Evolutionary conservation across 2,329 filamentous ascomycete species (phyloP).

Genomic region (Beauveria sp.): DNA sequence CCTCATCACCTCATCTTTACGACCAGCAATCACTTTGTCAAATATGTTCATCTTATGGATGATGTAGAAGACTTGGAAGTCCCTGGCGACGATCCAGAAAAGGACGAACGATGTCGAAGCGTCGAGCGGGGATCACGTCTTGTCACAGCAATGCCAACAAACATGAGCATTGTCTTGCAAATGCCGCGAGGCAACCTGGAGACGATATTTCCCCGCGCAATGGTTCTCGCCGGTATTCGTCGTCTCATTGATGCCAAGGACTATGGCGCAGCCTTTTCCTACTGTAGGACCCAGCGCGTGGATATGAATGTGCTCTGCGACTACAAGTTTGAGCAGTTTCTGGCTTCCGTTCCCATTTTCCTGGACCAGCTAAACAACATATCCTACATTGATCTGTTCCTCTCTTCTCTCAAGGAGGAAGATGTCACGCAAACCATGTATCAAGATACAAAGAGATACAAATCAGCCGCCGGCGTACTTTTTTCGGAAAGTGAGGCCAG

Average conservation of each 20-base stretch:
- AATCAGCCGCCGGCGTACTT: conserved; percentile 13
- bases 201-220: conserved; percentile 85
- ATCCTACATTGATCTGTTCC: conserved; percentile 80
- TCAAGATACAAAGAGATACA: conserved; percentile 62
- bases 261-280: conserved; percentile 76
- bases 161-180: conserved; percentile 78
- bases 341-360: conserved; percentile 67
- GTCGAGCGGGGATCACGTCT: conserved; percentile 84
- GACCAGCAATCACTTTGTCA: conserved; percentile 84
- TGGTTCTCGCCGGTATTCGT: conserved; percentile 86
- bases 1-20: conserved; percentile 81
- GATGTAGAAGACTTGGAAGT: conserved; percentile 69
- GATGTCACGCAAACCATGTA: conserved; percentile 94
- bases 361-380: conserved; percentile 76
- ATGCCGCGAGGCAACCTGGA: conserved; percentile 96
- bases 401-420: conserved; percentile 81
- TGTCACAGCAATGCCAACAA: conserved; percentile 82
- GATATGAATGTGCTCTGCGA: conserved; percentile 98
- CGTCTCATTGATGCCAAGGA: conserved; percentile 70
- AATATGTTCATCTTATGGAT: conserved; percentile 75
- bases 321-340: conserved; percentile 79
- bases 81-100: conserved; percentile 81
- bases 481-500: conserved; percentile 11
- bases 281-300: conserved; percentile 86
- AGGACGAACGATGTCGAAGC: conserved; percentile 83